Evolutionary conservation across 1,284 basidiomycete species (phyloP).

Genomic region (Lentinus polychrous): DNA sequence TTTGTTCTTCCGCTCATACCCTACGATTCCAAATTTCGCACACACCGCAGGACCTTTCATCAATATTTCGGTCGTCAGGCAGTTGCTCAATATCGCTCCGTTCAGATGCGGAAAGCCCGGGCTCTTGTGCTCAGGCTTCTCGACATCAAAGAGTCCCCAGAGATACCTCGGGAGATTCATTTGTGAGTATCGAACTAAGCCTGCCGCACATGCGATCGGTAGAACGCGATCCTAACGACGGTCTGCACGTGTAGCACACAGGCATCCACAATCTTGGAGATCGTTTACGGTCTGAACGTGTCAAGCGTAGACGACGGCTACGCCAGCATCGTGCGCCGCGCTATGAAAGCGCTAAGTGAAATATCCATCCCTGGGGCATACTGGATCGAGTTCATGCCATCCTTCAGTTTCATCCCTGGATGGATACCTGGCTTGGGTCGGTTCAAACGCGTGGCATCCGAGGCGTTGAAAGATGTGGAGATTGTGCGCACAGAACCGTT

Average conservation of each 20-base stretch:
- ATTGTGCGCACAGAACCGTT: no score
- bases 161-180: not conserved
- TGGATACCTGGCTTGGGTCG: constrained; percentile 30
- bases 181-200: not conserved
- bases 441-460: no score
- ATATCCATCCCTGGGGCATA: constrained; percentile 6
- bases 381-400: constrained; percentile 12
- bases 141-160: constrained; percentile 4
- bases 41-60: constrained; percentile 18
- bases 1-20: constrained; percentile 21
- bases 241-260: constrained; percentile 1
- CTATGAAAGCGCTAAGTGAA: not conserved
- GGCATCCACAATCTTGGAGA: constrained; percentile 10
- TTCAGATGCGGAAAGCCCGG: constrained; percentile 15
- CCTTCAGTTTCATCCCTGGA: constrained; percentile 23
- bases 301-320: constrained; percentile 13
- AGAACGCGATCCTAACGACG: not conserved
- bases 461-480: no score
- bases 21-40: constrained; percentile 27
- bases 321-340: not conserved
- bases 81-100: constrained; percentile 9
- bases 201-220: not conserved
- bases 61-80: constrained; percentile 13
- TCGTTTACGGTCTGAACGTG: constrained; percentile 16
- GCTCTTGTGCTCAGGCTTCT: constrained; percentile 14